These are phyloP conservation scores for Melastoma candidum DNA, from an alignment of 441 rosid species.

Conservation along the genomic window DNA sequence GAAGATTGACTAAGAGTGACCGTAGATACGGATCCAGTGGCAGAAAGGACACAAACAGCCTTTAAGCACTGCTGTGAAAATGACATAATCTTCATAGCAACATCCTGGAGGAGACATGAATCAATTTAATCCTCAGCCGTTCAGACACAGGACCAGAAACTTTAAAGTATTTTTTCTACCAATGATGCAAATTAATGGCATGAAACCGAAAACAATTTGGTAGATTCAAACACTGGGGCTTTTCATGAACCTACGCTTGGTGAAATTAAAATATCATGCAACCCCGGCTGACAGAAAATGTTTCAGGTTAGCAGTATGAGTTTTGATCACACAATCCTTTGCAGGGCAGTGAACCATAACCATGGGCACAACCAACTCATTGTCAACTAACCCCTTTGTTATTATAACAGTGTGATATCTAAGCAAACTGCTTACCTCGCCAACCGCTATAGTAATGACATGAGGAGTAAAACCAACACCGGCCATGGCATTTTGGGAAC, in stretches of 20 bases:
- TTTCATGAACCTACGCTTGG: no score
- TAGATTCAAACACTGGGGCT: background rate
- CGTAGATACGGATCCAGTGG: conserved; percentile 74
- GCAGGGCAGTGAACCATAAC: no score
- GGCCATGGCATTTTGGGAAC: conserved; percentile 67
- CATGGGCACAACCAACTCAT: background rate
- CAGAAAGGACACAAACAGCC: conserved; percentile 67
- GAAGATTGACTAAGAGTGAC: conserved; percentile 69
- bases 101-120: conserved; percentile 39
- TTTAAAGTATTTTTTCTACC: background rate
- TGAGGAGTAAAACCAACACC: conserved; percentile 94
- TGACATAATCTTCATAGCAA: conserved; percentile 65
- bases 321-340: no score
- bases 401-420: background rate
- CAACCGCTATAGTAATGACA: conserved; percentile 62
- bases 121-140: background rate
- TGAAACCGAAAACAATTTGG: no score
- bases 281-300: no score
- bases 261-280: no score
- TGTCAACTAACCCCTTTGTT: no score
- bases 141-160: background rate
- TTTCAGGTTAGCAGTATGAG: no score
- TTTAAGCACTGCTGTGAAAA: conserved; percentile 83
- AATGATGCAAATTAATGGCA: background rate
- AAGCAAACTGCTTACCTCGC: conserved; percentile 56